Evolutionary conservation across 176 grass and related monocot species (phyloP).

Genomic region (Musa schizocarpa): DNA sequence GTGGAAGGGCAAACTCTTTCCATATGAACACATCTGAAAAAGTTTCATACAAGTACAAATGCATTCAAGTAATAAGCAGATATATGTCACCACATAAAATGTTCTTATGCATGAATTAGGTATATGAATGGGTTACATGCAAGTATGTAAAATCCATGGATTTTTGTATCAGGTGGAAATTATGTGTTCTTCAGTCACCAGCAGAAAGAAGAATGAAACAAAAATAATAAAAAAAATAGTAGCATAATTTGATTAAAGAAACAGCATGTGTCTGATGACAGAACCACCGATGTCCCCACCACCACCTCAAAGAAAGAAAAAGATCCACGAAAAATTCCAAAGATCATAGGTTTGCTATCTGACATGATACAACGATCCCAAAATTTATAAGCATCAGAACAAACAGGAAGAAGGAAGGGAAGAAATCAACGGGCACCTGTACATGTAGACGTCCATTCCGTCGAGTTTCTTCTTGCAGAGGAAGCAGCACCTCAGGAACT

Average conservation of each 20-base stretch:
- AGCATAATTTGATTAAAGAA: background rate
- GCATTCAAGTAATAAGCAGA: background rate
- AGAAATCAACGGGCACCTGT: background rate
- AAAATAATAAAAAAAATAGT: background rate
- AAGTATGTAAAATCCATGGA: no score
- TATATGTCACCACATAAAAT: background rate
- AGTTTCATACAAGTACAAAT: background rate
- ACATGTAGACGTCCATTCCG: slow-evolving; percentile 13
- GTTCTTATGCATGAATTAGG: background rate
- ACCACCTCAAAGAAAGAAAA: background rate
- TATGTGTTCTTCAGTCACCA: background rate
- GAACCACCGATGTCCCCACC: background rate
- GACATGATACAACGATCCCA: background rate
- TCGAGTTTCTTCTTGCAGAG: slow-evolving; percentile 9
- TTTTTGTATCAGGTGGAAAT: no score
- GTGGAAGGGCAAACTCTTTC: background rate
- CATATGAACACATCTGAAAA: background rate
- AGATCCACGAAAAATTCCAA: background rate
- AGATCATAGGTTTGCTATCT: background rate
- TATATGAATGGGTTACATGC: no score
- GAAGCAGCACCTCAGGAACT: slow-evolving; percentile 9
- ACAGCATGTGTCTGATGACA: background rate
- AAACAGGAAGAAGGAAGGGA: background rate
- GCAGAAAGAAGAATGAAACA: background rate
- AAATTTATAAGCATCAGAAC: slow-evolving; percentile 1